A percentile compares a stretch with the other conserved stretches of the same genome.
Evolutionary conservation across 2,329 filamentous ascomycete species (phyloP).

Genomic region (Clathrospora elynae): DNA sequence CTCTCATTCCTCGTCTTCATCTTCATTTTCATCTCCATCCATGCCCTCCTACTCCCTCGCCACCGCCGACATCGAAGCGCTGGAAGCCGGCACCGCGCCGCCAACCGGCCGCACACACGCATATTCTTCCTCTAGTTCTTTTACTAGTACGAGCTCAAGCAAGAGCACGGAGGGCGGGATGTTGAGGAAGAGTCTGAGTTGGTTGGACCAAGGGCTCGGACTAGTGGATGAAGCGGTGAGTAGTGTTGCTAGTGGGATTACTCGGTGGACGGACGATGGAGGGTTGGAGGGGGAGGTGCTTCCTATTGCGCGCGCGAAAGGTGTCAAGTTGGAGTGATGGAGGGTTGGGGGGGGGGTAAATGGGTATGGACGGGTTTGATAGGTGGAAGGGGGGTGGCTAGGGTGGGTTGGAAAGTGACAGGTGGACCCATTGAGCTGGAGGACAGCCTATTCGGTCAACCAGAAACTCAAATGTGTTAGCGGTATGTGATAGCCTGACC

Average conservation of each 20-base stretch:
- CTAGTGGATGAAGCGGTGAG: constrained; percentile 31
- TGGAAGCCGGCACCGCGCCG: constrained; percentile 12
- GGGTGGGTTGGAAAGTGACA: too few species aligned
- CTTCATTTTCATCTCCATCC: not conserved
- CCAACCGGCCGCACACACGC: not conserved
- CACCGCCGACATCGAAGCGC: constrained; percentile 1
- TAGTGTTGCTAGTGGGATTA: constrained; percentile 22
- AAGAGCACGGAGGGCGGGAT: not conserved
- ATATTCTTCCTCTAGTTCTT: not conserved
- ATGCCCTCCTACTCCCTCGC: not conserved
- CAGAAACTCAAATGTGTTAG: too few species aligned
- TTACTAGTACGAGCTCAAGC: too few species aligned
- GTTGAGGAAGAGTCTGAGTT: constrained; percentile 12
- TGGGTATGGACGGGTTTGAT: too few species aligned
- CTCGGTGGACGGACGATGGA: constrained; percentile 33
- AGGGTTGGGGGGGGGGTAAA: too few species aligned
- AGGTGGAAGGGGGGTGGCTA: too few species aligned
- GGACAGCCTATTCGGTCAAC: too few species aligned
- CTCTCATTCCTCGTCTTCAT: not conserved
- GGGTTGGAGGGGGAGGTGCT: constrained; percentile 23
- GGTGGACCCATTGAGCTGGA: too few species aligned
- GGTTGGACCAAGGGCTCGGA: constrained; percentile 24
- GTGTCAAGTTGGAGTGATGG: too few species aligned
- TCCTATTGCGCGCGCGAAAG: too few species aligned
- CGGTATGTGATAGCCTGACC: too few species aligned